Base-by-base conservation (phyloP, 2,329 filamentous ascomycete genomes). In the Aureobasidium sp. region DNA sequence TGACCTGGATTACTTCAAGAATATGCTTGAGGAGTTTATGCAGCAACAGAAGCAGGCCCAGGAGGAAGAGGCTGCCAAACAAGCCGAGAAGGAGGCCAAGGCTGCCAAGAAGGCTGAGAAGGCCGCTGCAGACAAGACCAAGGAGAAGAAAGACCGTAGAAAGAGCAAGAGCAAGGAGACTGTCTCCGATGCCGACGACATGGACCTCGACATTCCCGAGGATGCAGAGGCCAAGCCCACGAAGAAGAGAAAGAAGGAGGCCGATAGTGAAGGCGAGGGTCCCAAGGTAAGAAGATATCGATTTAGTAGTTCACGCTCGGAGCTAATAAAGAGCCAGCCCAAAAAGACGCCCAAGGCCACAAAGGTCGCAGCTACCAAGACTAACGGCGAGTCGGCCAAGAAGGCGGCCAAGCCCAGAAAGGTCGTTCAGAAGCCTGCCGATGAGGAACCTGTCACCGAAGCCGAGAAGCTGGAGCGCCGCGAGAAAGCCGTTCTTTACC, bases 211-310 rank as follows among this genome's bases (percentile, higher is more conserved):
- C 10, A 84, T 86, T 4, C 86, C 87, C 79, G 79, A 78, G 43
- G 84, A 88, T 64, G 79, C 82, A 35, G 84, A 86, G 27, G 81
- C 82, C 61, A 82, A 82, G 70, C 75, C 75, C 53, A 75, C 75
- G 8, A 89, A 88, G 82, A 96, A 96, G 81, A 87, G 91, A 68
- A 95, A 95, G 82, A 87, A 90, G 69, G 79, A 78, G 23, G 77
- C 75, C 1, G 84, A 83, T 40, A 80, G 78, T 62, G 83, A 86
- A 58, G 88, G 84, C 15, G 90, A 95, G 60, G 84, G 84, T n/a
- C 81, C 79, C 25, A 87, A 87, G 74, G 77, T 78, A 67, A 63
- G 71, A 57, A 31, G 29, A 21, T 4, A 15, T 37, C 1, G 1
- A 15, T 5, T 8, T 0, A 29, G 9, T 10, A 8, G n/a, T 38